Evolutionary conservation across 805 yeast species (phyloP), one percentile per base, ranked within the genome.

Genomic region (Saccharomycopsis schoenii): DNA sequence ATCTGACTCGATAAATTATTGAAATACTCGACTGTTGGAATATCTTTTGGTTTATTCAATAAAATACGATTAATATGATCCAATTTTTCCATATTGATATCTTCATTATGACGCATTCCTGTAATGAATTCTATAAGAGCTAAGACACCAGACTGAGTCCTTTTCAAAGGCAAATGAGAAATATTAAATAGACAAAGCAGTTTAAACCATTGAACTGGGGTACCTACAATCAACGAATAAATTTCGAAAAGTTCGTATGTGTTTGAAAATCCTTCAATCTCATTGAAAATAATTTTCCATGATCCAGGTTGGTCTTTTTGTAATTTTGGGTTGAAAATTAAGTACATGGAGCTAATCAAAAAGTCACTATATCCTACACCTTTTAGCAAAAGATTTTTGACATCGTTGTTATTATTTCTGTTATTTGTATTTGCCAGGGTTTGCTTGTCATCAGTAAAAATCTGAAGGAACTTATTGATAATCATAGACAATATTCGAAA

Each of bases 21-120:
- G 64, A 83, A 85, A 69, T 89, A 93, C 0, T 69, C 76, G 0
- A 68, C 70, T 0, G 83, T 74, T 0, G 76, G 60, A 9, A 85
- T 67, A 0, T 68, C 67, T 56, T 72, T 73, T 0, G 97, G 97
- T 62, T 84, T 84, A 17, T 84, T 72, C 36, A 86, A 69, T 15
- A 93, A 70, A 1, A 89, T 77, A 51, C 78, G 80, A n/a, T 88
- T 82, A 0, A 89, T 87, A 61, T 84, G 81, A 34, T 82, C 83
- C 56, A 89, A 76, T 65, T 83, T 86, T 39, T 82, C 83, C n/a
- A 84, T 71, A 64, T 84, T 84, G 14, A 90, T 72, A 12, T 83
- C 84, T 60, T 86, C 93, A 59, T 79, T 77, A 51, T 89, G 96
- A 61, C 97, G 76, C 29, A 88, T 75, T 0, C 96, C 96, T 14